Evolutionary conservation across 2,329 filamentous ascomycete species (phyloP), one percentile per base, ranked within the genome.

Genomic region (Fusarium pseudonygamai): DNA sequence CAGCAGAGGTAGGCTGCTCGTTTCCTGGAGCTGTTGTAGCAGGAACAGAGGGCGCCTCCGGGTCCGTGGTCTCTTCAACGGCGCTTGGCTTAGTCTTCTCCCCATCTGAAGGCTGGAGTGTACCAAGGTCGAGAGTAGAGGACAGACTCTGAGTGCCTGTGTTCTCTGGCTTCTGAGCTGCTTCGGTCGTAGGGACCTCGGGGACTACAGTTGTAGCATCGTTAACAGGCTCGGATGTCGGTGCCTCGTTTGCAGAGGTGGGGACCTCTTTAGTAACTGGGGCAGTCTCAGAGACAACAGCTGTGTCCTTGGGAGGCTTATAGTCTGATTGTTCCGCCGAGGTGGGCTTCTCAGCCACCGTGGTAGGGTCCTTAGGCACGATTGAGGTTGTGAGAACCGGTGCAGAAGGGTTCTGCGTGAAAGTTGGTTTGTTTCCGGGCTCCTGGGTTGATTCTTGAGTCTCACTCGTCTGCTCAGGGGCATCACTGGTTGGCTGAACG

Each of bases 51-150:
- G 72, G 52, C 2, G n/a, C 37, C 26, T 52, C 64, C 43, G 62
- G 70, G 12, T 49, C 49, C 14, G 62, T 53, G 13, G 75, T 68
- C 59, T 74, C 64, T 36, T 73, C 40, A 26, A 49, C 47, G n/a
- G 64, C 49, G 55, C 53, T 39, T 14, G 65, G 58, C 40, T 74
- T 49, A 11, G 60, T 63, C 37, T 45, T 57, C 12, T 36, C 58
- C 43, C 43, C 67, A 24, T 69, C 60, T 11, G 69, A 66, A n/a
- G 76, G 69, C 36, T 72, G 65, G 16, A 78, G 57, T 22, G 64
- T 66, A n/a, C 76, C 76, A 32, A 78, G 76, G 26, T 78, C 67
- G 39, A 78, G 30, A 39, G 75, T 78, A 18, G 76, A 77, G 12
- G 62, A 57, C 22, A 71, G 55, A 9, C 20, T 55, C 20, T 53